phyloP scores from a whole-genome alignment of 1,284 basidiomycete species.

The Fistulina hepatica region DNA sequence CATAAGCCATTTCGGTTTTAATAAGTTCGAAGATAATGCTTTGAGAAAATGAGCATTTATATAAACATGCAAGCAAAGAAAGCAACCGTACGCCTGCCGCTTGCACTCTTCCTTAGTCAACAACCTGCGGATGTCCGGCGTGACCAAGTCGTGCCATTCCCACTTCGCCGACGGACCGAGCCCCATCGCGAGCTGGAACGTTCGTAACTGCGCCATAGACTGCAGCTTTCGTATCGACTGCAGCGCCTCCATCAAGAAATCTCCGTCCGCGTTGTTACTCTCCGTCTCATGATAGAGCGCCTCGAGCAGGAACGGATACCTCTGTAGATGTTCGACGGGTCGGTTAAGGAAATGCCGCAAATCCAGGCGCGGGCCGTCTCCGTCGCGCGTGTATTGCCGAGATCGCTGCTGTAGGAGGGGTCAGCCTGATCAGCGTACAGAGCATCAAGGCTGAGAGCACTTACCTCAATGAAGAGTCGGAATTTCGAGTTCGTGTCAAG shows the following conservation, averaged over 20 bases:
- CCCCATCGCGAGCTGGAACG: slow-evolving; percentile 81
- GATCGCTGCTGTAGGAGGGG: slow-evolving; percentile 33
- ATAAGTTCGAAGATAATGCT: slow-evolving; percentile 93
- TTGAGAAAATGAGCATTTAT: slow-evolving; percentile 4
- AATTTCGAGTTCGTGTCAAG: slow-evolving; percentile 75
- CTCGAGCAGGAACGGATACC: slow-evolving; percentile 81
- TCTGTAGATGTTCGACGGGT: slow-evolving; percentile 82
- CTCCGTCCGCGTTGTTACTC: slow-evolving; percentile 67
- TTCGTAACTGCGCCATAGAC: slow-evolving; percentile 64
- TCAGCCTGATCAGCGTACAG: slow-evolving; percentile 1
- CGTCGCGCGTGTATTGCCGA: slow-evolving; percentile 42
- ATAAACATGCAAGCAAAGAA: slow-evolving; percentile 4
- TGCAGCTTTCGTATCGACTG: slow-evolving; percentile 70
- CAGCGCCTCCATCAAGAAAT: slow-evolving; percentile 69
- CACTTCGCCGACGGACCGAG: slow-evolving; percentile 63
- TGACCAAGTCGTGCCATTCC: slow-evolving; percentile 84
- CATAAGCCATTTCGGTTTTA: slow-evolving; percentile 92
- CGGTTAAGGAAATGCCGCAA: slow-evolving; percentile 81
- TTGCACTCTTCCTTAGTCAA: slow-evolving; percentile 73
- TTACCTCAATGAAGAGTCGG: slow-evolving; percentile 78
- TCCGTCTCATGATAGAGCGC: slow-evolving; percentile 78
- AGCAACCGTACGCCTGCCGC: slow-evolving; percentile 71
- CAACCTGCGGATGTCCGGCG: slow-evolving; percentile 48
- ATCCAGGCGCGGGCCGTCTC: slow-evolving; percentile 68
- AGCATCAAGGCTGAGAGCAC: slow-evolving; percentile 11